These are phyloP conservation scores for Diaporthe longicolla DNA, from an alignment of 2,329 filamentous ascomycete species.

Conservation along the genomic window DNA sequence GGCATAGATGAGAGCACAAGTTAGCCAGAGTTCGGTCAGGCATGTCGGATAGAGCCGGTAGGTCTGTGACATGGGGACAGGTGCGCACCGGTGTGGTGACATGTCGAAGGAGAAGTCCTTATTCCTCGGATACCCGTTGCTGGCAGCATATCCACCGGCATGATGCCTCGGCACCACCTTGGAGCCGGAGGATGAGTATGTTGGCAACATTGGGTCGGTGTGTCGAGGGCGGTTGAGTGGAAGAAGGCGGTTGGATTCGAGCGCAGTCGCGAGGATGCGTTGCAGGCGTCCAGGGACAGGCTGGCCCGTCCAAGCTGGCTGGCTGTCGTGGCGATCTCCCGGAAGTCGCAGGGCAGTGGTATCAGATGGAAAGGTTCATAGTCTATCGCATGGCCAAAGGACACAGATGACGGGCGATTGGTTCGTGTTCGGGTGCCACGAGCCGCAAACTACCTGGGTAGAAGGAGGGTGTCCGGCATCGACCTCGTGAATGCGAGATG, in stretches of 20 bases:
- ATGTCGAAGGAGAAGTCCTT: constrained; percentile 81
- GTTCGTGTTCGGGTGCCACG: constrained; percentile 38
- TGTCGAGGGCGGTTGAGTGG: constrained; percentile 24
- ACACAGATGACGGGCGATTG: constrained; percentile 23
- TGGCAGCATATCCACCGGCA: constrained; percentile 73
- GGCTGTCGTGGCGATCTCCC: constrained; percentile 30
- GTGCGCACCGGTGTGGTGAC: constrained; percentile 84
- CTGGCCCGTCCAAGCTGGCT: constrained; percentile 41
- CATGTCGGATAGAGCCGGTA: constrained; percentile 2
- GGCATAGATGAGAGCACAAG: constrained; percentile 40
- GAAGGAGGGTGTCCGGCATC: constrained; percentile 37
- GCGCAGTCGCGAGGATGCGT: constrained; percentile 42
- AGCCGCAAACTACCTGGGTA: not conserved
- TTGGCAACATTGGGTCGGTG: constrained; percentile 67
- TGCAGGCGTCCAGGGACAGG: constrained; percentile 40
- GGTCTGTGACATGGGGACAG: constrained; percentile 30
- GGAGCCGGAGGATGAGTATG: constrained; percentile 67
- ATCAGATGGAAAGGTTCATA: constrained; percentile 36
- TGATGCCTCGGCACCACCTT: constrained; percentile 91
- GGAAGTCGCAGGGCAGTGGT: constrained; percentile 29
- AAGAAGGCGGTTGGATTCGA: constrained; percentile 19
- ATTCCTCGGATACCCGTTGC: constrained; percentile 83
- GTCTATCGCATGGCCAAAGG: constrained; percentile 37
- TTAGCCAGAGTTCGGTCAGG: constrained; percentile 42
- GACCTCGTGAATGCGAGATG: constrained; percentile 39